These are phyloP conservation scores for Ogataea trehaloabstinens DNA, from an alignment of 805 yeast species.

Conservation along the genomic window DNA sequence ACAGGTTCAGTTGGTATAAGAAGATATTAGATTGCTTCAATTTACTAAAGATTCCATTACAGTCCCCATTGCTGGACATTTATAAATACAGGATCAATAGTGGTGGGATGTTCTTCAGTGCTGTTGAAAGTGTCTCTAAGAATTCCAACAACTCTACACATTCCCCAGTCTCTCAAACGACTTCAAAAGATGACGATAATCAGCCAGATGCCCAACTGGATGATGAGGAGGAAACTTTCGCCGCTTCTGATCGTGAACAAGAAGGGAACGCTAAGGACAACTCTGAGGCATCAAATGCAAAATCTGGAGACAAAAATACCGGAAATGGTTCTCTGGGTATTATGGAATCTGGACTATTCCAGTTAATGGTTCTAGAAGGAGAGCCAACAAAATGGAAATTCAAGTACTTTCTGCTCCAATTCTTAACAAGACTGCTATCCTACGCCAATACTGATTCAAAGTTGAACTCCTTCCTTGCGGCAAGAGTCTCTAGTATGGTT, in stretches of 20 bases:
- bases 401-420: constrained; percentile 45
- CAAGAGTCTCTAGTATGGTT: constrained; percentile 61
- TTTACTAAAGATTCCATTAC: constrained; percentile 22
- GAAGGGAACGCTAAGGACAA: constrained; percentile 15
- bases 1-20: constrained; percentile 28
- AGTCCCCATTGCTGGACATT: constrained; percentile 20
- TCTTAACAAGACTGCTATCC: constrained; percentile 42
- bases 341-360: constrained; percentile 12
- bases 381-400: constrained; percentile 61
- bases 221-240: constrained; percentile 22
- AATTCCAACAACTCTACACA: background rate
- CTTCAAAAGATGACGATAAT: constrained; percentile 6
- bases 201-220: constrained; percentile 17
- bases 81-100: constrained; percentile 30
- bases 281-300: background rate
- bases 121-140: constrained; percentile 4
- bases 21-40: constrained; percentile 27
- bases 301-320: constrained; percentile 1
- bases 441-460: constrained; percentile 38
- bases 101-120: constrained; percentile 30
- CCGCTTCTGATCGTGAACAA: constrained; percentile 17
- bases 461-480: constrained; percentile 40
- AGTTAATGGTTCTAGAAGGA: constrained; percentile 37
- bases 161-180: background rate
- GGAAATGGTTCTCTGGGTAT: constrained; percentile 2